Base-by-base conservation (phyloP, 192 early-diverging fungal species). In the Coemansia sp. region DNA sequence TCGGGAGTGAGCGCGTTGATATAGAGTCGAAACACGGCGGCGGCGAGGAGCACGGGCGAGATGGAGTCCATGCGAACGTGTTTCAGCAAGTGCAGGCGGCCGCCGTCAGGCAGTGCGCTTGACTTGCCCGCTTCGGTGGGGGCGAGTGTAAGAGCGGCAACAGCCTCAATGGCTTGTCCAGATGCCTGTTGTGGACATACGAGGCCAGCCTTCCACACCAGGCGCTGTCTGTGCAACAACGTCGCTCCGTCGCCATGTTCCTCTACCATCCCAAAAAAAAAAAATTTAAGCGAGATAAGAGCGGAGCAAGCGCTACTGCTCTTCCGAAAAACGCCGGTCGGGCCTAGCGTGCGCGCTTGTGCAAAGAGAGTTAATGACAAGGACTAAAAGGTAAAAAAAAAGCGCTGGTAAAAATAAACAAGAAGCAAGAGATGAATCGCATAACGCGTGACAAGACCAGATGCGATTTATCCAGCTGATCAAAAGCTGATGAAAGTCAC, bases 31-130 rank as follows among this genome's bases (percentile, higher is more conserved):
- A 77, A 73, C 27, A 32, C 49, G 6, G 59, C 57, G 31, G 57
- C 25, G 0, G 67, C 47, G 22, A 77, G 46, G 32, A 82, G 59
- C 24, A 61, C 57, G 2, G 71, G 47, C 11, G 80, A 74, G 20
- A 83, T 65, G 11, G 74, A 56, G 24, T 38, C 54, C 29, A 83
- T 19, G 2, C 31, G 9, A 0, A 76, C 45, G 11, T 22, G 25
- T 2, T 61, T 56, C 25, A 83, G 74, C 32, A 83, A 49, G 27
- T 65, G 71, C 17, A 83, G 68, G 36, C 67, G 65, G 46, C 66
- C 67, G 39, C 56, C 64, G 35, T 24, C 35, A 20, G 56, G 56
- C 56, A 58, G 35, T n/a, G 32, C 45, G 36, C 20, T 20, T 41
- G 60, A 12, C 8, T 9, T 20, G 6, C 25, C 27, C 14, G 56